phyloP scores from a whole-genome alignment of 2,329 filamentous ascomycete genomes.

The Aquanectria penicillioides region DNA sequence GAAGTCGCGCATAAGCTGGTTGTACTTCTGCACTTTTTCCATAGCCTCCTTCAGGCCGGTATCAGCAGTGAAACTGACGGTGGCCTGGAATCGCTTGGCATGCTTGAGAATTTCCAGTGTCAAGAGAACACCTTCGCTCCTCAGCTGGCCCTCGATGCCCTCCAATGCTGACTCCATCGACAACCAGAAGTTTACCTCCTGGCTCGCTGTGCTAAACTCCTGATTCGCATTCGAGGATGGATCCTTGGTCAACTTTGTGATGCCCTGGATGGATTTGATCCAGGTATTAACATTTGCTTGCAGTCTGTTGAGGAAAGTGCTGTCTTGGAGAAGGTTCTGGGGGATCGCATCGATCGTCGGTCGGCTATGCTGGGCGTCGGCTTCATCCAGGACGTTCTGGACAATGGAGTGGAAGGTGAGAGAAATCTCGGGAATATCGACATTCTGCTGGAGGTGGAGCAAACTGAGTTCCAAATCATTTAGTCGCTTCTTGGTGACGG shows the following conservation, averaged over 20 bases:
- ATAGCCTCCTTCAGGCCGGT: conserved; percentile 96
- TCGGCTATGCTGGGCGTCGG: conserved; percentile 71
- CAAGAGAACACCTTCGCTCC: conserved; percentile 86
- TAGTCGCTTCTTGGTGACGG: conserved; percentile 96
- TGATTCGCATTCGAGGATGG: conserved; percentile 68
- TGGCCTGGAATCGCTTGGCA: conserved; percentile 97
- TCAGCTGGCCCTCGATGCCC: conserved; percentile 87
- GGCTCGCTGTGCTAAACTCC: conserved; percentile 78
- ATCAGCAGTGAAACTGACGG: conserved; percentile 95
- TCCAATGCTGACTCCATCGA: conserved; percentile 96
- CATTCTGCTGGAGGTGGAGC: conserved; percentile 94
- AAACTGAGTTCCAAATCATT: conserved; percentile 93
- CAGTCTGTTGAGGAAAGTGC: conserved; percentile 90
- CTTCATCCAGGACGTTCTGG: conserved; percentile 84
- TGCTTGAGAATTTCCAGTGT: conserved; percentile 96
- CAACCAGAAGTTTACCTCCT: conserved; percentile 99
- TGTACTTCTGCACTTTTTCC: conserved; percentile 98
- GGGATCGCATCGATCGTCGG: conserved; percentile 84
- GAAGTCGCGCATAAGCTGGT: conserved; percentile 98
- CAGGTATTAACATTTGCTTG: conserved; percentile 95
- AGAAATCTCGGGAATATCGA: conserved; percentile 93
- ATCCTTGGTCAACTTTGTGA: conserved; percentile 93
- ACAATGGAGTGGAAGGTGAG: conserved; percentile 90
- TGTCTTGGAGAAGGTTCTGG: conserved; percentile 81
- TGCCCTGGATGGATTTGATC: conserved; percentile 98